Base-by-base conservation (phyloP, 1,284 basidiomycete genomes). In the Irpex sp. region DNA sequence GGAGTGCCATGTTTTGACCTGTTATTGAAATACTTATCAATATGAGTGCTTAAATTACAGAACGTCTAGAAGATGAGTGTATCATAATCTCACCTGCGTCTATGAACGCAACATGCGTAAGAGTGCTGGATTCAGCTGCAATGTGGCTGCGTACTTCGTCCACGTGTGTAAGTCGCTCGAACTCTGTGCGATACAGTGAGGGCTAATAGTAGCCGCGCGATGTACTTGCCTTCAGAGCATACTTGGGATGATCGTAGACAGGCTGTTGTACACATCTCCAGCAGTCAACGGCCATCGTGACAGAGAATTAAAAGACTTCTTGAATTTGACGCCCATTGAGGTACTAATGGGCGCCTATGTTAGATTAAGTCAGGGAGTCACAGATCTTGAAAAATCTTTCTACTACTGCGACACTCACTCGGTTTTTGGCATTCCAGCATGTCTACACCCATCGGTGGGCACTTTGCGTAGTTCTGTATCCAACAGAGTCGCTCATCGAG, bases 371-470 rank as follows among this genome's bases (percentile, higher is more conserved):
- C 17, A 17, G 5, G 49, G 19, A 17, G n/a, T 51, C 40, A 44
- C 40, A 47, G n/a, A 47, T 47, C 44, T n/a, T 7, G 4, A 51
- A 51, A 51, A 52, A 31, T 9, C 49, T 55, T 26, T 48, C 59
- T 38, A 55, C 37, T 13, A 59, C 51, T 47, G 17, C 19, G 21
- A 60, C 49, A n/a, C 8, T 17, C 13, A 51, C 49, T 51, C 19
- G 49, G 11, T 51, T 36, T 56, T 62, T 40, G n/a, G 37, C 51
- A 61, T 57, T 31, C 65, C 66, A 67, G 62, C 64, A 78, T 78
- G 76, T 72, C 76, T 64, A 61, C 71, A 59, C 76, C 74, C 55
- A 77, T 77, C 62, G 76, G 76, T 76, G 70, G 68, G 75, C 61
- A 60, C 54, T 59, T 54, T 47, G 40, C 47, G 19, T 15, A 48